Base-by-base conservation (phyloP, 805 yeast genomes). In the Blastobotrys peoriensis region DNA sequence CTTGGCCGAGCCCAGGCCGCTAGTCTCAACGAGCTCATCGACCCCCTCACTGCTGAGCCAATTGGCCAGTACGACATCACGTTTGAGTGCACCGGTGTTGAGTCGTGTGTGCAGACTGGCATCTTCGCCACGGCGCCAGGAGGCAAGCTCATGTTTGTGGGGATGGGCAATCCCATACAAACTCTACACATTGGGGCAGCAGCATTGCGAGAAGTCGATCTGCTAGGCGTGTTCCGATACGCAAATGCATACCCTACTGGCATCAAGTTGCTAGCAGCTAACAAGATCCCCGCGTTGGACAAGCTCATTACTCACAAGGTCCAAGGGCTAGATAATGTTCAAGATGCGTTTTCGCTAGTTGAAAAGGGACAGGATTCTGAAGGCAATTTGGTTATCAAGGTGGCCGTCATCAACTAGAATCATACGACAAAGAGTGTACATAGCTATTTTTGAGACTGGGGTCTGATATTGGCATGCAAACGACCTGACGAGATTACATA, bases 1-100 rank as follows among this genome's bases (percentile, higher is more conserved):
- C 73, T 83, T 68, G 89, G 94, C 40, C 64, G 62, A 47, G 74
- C 85, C 56, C 88, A 91, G 59, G 96, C 97, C 53, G 96, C 96
- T 42, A 88, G 97, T 39, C 89, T 86, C 61, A 25, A 25, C 13
- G 50, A 47, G 16, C 45, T 54, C 10, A 56, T 62, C 10, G 50
- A 50, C 13, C 58, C 48, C 16, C 41, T 59, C 13, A 42, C 55
- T 6, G 16, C 50, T 53, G 36, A 56, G 49, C 50, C 51, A 50
- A 33, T 63, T 51, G 39, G 66, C 56, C 39, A 57, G 55, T 65
- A 58, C 55, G 59, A 53, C 8, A 33, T 45, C 40, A 82, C 85
- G 13, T 73, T 86, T 62, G 96, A 87, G 63, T 84, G 89, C 49
- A 79, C 95, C 9, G 96, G 96, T 45, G 87, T 86, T 40, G 86